Percentiles rank a stretch among this genome's conserved stretches.
Conservation (phyloP, 2,329 filamentous ascomycete species). For the Cytospora piceicola region DNA sequence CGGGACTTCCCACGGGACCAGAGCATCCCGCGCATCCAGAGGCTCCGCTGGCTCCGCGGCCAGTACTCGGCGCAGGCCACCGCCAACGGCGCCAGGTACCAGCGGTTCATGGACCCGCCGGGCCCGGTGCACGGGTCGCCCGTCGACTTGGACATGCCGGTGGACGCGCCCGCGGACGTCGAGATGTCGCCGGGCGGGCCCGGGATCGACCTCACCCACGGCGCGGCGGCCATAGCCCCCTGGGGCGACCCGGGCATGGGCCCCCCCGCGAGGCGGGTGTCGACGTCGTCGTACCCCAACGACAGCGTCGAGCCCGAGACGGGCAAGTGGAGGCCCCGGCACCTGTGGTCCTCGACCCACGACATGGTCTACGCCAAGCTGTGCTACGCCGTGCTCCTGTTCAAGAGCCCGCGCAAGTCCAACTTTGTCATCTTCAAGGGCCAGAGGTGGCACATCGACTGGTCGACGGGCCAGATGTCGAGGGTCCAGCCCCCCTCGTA, state of each 20-base stretch:
- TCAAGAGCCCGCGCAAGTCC: slow-evolving; percentile 60
- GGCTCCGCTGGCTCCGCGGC: slow-evolving; percentile 55
- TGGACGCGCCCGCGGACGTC: slow-evolving; percentile 21
- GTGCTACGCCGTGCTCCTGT: slow-evolving; percentile 62
- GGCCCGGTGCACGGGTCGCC: slow-evolving; percentile 14
- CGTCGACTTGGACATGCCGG: slow-evolving; percentile 8
- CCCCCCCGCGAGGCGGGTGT: slow-evolving; percentile 43
- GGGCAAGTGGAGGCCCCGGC: slow-evolving; percentile 61
- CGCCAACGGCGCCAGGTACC: slow-evolving; percentile 33
- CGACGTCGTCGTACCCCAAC: slow-evolving; percentile 51
- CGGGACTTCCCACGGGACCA: slow-evolving; percentile 66
- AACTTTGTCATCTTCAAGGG: slow-evolving; percentile 61
- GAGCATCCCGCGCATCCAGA: slow-evolving; percentile 61
- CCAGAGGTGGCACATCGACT: slow-evolving; percentile 64
- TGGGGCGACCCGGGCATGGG: not conserved
- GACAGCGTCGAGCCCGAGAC: slow-evolving; percentile 51
- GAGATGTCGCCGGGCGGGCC: slow-evolving; percentile 32
- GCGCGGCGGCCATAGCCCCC: slow-evolving; percentile 18
- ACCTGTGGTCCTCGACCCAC: slow-evolving; percentile 59
- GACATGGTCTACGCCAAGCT: slow-evolving; percentile 64
- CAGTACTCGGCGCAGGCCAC: slow-evolving; percentile 38
- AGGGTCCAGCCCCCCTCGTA: slow-evolving; percentile 59
- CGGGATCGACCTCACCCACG: slow-evolving; percentile 10
- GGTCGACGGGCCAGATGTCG: slow-evolving; percentile 59
- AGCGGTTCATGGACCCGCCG: slow-evolving; percentile 32